Percentiles rank a stretch among this genome's conserved stretches.
These are phyloP conservation scores for Cryphonectria carpinicola DNA, from an alignment of 2,329 filamentous ascomycete genomes.

Conservation along the genomic window DNA sequence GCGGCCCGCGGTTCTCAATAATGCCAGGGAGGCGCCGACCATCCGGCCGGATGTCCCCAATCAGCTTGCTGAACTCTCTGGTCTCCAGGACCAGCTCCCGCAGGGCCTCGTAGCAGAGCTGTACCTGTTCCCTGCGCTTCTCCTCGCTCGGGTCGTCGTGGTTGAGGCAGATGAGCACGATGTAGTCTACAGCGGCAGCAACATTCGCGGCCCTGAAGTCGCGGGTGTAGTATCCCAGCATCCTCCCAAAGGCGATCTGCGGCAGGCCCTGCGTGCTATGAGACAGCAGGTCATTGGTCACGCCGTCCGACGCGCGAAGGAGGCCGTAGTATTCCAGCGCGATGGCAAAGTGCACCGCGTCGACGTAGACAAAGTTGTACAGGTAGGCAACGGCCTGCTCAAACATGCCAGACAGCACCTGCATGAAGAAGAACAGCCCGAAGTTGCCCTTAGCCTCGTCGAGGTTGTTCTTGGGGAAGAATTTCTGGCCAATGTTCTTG, in stretches of 20 bases:
- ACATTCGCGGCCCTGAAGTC: conserved; percentile 93
- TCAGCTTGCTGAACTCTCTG: conserved; percentile 88
- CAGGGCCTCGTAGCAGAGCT: conserved; percentile 87
- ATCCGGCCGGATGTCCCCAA: conserved; percentile 88
- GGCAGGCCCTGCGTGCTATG: conserved; percentile 70
- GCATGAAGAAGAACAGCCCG: conserved; percentile 91
- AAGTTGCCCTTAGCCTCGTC: conserved; percentile 77
- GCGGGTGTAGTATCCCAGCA: conserved; percentile 92
- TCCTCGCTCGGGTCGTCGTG: conserved; percentile 61
- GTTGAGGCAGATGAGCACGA: conserved; percentile 89
- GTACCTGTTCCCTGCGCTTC: conserved; percentile 74
- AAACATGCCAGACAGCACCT: conserved; percentile 88
- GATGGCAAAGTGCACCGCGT: conserved; percentile 93
- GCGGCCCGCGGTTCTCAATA: conserved; percentile 80
- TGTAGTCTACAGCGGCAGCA: conserved; percentile 89
- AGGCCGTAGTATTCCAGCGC: conserved; percentile 88
- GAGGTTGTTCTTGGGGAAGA: conserved; percentile 81
- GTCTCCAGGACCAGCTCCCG: conserved; percentile 96
- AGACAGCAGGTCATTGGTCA: conserved; percentile 69
- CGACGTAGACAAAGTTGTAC: conserved; percentile 88
- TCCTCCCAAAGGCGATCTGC: conserved; percentile 91
- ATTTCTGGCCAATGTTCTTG: conserved; percentile 84
- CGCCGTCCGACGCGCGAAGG: conserved; percentile 82
- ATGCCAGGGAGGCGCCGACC: conserved; percentile 83
- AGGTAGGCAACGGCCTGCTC: conserved; percentile 92